Evolutionary conservation across 208 protist species (phyloP).

Genomic region (Crithidia bombi): DNA sequence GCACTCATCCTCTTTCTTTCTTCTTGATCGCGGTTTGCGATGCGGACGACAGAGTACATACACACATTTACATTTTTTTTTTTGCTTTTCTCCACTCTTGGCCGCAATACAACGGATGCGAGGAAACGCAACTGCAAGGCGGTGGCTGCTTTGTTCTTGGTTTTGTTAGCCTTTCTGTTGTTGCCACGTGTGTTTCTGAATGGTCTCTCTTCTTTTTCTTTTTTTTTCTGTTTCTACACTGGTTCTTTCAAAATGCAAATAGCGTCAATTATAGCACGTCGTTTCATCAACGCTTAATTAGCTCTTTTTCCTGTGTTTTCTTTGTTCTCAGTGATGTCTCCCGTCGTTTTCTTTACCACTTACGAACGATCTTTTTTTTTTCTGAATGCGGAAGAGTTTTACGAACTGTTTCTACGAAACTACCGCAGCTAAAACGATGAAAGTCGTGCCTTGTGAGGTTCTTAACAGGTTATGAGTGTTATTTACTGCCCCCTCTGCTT

Average conservation of each 20-base stretch:
- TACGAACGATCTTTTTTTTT: too few relatives aligned
- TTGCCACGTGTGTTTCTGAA: background rate
- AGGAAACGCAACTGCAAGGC: background rate
- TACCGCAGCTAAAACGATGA: too few relatives aligned
- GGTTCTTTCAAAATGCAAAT: background rate
- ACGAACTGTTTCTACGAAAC: too few relatives aligned
- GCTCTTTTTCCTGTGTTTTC: background rate
- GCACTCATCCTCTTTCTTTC: too few relatives aligned
- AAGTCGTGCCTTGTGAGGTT: too few relatives aligned
- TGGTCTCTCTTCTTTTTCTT: constrained; percentile 3
- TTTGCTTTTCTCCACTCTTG: too few relatives aligned
- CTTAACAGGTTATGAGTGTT: background rate
- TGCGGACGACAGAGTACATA: too few relatives aligned
- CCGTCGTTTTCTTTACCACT: background rate
- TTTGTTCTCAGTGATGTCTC: background rate
- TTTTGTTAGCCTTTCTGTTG: background rate
- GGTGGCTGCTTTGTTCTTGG: background rate
- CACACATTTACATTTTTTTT: background rate
- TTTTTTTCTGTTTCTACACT: constrained; percentile 10
- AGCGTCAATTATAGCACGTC: too few relatives aligned
- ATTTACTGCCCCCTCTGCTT: background rate
- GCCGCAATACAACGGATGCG: too few relatives aligned
- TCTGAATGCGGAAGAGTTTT: too few relatives aligned
- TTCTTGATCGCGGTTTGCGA: too few relatives aligned
- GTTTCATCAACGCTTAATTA: background rate